These are phyloP conservation scores for Helenozyma baotianmanensis DNA, from an alignment of 805 yeast species.

Conservation along the genomic window DNA sequence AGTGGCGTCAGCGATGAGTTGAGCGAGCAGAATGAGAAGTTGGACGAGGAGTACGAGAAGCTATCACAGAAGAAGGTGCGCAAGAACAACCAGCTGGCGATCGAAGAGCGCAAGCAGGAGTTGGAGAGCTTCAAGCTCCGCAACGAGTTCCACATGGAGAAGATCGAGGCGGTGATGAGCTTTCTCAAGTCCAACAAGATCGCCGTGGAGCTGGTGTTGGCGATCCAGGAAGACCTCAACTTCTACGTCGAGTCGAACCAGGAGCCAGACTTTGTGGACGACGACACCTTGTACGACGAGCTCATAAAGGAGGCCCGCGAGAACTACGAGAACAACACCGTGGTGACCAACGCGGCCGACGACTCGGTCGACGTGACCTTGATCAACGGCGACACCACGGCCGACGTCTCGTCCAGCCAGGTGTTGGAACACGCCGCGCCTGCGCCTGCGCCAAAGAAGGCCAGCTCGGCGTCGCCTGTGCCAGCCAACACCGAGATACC, in stretches of 20 bases:
- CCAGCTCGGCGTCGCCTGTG: constrained; percentile 2
- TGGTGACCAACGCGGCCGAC: constrained; percentile 5
- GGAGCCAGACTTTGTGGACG: constrained; percentile 35
- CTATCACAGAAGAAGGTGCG: constrained; percentile 34
- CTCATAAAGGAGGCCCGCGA: constrained; percentile 24
- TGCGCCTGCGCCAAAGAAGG: constrained; percentile 1
- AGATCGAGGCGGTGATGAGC: constrained; percentile 27
- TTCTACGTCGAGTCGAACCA: constrained; percentile 35
- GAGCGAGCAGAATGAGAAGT: constrained; percentile 29
- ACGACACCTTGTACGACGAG: constrained; percentile 40
- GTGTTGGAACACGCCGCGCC: neutral
- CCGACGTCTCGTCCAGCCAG: too few relatives aligned
- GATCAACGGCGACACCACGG: constrained; percentile 2
- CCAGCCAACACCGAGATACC: constrained; percentile 1
- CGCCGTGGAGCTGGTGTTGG: constrained; percentile 16
- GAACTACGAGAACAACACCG: constrained; percentile 11
- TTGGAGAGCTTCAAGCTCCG: constrained; percentile 26
- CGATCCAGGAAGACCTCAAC: constrained; percentile 37
- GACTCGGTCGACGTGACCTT: constrained; percentile 2
- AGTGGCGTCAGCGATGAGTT: constrained; percentile 28
- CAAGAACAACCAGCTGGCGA: constrained; percentile 30
- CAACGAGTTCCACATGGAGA: constrained; percentile 36
- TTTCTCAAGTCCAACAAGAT: constrained; percentile 21
- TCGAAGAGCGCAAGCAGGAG: constrained; percentile 40
- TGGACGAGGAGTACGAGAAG: constrained; percentile 40